A percentile compares a stretch with the other conserved stretches of the same genome.
Conservation (phyloP, 2,329 filamentous ascomycete genomes). For the Diaporthe capsici region DNA sequence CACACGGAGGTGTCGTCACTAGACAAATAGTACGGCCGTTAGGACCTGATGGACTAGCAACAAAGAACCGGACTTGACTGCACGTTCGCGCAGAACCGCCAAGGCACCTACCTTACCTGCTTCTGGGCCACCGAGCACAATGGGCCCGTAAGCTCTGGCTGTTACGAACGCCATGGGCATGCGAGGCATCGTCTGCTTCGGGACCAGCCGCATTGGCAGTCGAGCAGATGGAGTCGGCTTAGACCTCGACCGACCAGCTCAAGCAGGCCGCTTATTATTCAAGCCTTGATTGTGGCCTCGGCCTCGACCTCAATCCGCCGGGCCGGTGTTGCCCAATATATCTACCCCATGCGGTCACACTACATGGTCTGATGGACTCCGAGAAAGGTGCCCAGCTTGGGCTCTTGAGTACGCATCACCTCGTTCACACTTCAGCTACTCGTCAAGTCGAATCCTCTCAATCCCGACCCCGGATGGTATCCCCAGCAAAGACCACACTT, state of each 20-base stretch:
- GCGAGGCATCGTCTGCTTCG: not conserved
- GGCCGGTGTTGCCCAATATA: slow-evolving; percentile 8
- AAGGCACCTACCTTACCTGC: not conserved
- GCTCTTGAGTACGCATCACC: not conserved
- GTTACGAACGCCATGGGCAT: not conserved
- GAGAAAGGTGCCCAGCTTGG: not conserved
- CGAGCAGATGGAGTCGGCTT: not conserved
- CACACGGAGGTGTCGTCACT: not conserved
- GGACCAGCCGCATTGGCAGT: not conserved
- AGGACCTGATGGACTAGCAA: not conserved
- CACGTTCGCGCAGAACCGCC: not conserved
- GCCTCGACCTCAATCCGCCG: slow-evolving; percentile 13
- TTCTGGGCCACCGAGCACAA: not conserved
- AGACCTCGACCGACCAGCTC: not conserved
- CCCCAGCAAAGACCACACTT: no score
- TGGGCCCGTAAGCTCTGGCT: not conserved
- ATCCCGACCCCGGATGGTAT: not conserved
- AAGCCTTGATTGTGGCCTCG: slow-evolving; percentile 10
- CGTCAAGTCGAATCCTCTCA: not conserved
- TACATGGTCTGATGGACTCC: not conserved
- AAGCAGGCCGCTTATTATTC: not conserved
- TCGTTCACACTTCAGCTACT: not conserved
- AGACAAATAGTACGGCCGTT: not conserved
- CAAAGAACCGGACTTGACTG: not conserved
- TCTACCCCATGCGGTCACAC: not conserved